Conservation (phyloP, 179 eudicot genomes). For the Dionaea muscipula region DNA sequence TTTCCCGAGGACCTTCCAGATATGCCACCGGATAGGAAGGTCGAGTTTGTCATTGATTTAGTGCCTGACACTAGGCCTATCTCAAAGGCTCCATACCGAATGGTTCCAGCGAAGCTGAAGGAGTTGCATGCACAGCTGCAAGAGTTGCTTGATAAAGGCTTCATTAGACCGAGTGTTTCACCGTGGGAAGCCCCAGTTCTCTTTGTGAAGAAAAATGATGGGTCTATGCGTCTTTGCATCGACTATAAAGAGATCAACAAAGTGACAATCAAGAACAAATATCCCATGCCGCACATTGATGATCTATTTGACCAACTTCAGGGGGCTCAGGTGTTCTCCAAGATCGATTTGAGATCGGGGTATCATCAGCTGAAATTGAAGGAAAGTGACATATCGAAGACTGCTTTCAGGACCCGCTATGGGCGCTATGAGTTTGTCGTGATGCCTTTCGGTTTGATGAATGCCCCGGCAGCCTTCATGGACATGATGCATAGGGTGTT, state of each 20-base stretch:
- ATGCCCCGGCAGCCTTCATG: slow-evolving; percentile 2
- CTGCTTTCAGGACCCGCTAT: not conserved
- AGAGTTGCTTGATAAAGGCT: not conserved
- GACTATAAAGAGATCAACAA: not conserved
- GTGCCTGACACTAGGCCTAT: too few relatives aligned
- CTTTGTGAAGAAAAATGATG: slow-evolving; percentile 6
- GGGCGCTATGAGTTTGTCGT: not conserved
- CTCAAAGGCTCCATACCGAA: too few relatives aligned
- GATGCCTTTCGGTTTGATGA: not conserved
- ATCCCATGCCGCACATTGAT: not conserved
- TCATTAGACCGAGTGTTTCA: too few relatives aligned
- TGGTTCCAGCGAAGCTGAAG: too few relatives aligned
- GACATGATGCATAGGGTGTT: not conserved
- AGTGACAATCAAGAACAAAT: not conserved
- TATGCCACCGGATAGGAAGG: too few relatives aligned
- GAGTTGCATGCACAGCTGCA: too few relatives aligned
- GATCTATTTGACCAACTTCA: slow-evolving; percentile 5
- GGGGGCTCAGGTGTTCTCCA: slow-evolving; percentile 1
- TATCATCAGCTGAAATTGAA: slow-evolving; percentile 7
- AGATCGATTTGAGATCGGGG: slow-evolving; percentile 3
- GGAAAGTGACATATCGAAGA: not conserved
- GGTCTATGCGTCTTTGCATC: not conserved
- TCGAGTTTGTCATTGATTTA: too few relatives aligned
- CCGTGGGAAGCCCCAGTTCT: not conserved
- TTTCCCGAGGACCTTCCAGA: too few relatives aligned